Conservation (phyloP, 306 rosid genomes). For the Vigna nakashimae region DNA sequence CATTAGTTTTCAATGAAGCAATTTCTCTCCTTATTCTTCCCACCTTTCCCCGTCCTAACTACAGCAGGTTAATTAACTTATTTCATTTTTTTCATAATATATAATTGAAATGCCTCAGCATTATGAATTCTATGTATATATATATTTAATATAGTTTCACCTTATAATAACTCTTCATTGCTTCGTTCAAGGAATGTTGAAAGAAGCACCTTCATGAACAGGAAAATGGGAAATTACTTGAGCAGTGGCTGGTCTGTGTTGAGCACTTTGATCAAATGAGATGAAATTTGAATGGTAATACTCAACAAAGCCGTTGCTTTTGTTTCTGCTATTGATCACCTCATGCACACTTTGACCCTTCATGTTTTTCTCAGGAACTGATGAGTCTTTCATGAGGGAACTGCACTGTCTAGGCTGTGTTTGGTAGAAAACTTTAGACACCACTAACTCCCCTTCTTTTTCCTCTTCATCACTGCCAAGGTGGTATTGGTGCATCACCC, state of each 20-base stretch:
- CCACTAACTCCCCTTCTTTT: constrained; percentile 80
- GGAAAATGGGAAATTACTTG: constrained; percentile 53
- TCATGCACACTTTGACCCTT: constrained; percentile 50
- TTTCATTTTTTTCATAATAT: constrained; percentile 28
- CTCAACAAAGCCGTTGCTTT: constrained; percentile 48
- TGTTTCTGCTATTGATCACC: constrained; percentile 33
- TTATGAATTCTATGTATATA: constrained; percentile 9
- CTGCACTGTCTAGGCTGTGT: constrained; percentile 84
- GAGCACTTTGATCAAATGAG: constrained; percentile 66
- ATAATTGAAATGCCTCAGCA: constrained; percentile 6
- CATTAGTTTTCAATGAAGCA: constrained; percentile 40
- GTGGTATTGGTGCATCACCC: constrained; percentile 84
- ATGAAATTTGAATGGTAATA: constrained; percentile 56
- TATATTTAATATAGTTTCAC: neutral
- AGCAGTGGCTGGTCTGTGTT: constrained; percentile 48
- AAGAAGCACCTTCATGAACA: constrained; percentile 56
- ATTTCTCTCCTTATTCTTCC: constrained; percentile 44
- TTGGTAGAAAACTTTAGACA: constrained; percentile 80
- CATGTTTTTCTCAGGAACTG: constrained; percentile 35
- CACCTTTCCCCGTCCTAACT: constrained; percentile 34
- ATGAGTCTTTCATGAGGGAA: constrained; percentile 56
- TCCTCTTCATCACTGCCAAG: constrained; percentile 71
- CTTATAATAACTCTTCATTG: neutral
- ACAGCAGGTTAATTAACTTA: constrained; percentile 32
- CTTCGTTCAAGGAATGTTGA: constrained; percentile 41